Percentiles rank a stretch among this genome's conserved stretches.
phyloP scores from a whole-genome alignment of 2,329 filamentous ascomycete genomes.

The Penicillium sumatraense region DNA sequence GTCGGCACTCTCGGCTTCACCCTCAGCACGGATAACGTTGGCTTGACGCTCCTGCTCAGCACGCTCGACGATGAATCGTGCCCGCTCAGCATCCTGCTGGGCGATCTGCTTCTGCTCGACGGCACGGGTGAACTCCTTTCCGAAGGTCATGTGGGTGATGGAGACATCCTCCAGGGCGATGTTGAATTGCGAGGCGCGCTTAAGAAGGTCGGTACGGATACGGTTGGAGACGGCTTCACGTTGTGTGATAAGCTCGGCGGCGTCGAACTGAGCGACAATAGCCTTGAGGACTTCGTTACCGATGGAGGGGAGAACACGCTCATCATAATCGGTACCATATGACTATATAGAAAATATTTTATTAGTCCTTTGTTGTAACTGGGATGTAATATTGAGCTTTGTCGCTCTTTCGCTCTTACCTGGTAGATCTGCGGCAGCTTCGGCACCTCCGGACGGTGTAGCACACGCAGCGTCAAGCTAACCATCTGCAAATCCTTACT shows the following conservation, averaged over 20 bases:
- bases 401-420: conserved; percentile 54
- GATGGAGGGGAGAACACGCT: conserved; percentile 96
- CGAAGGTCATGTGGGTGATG: conserved; percentile 99
- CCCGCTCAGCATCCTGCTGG: conserved; percentile 96
- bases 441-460: conserved; percentile 93
- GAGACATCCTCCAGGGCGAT: conserved; percentile 98
- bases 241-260: conserved; percentile 97
- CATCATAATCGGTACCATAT: conserved; percentile 97
- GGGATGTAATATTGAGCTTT: not conserved
- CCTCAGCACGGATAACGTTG: conserved; percentile 97
- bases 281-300: conserved; percentile 99
- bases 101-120: conserved; percentile 99
- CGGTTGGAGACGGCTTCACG: conserved; percentile 94
- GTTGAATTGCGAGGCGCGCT: conserved; percentile 95
- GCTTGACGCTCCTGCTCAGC: conserved; percentile 98
- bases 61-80: conserved; percentile 96
- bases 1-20: conserved; percentile 94
- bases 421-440: conserved; percentile 97
- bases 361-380: too few relatives aligned
- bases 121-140: conserved; percentile 96
- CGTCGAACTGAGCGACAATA: conserved; percentile 98
- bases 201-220: conserved; percentile 89
- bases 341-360: conserved; percentile 72
- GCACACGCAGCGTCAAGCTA: conserved; percentile 91
- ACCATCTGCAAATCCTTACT: conserved; percentile 99